These are phyloP conservation scores for Colletotrichum sp. DNA, from an alignment of 2,329 filamentous ascomycete species.

Conservation along the genomic window DNA sequence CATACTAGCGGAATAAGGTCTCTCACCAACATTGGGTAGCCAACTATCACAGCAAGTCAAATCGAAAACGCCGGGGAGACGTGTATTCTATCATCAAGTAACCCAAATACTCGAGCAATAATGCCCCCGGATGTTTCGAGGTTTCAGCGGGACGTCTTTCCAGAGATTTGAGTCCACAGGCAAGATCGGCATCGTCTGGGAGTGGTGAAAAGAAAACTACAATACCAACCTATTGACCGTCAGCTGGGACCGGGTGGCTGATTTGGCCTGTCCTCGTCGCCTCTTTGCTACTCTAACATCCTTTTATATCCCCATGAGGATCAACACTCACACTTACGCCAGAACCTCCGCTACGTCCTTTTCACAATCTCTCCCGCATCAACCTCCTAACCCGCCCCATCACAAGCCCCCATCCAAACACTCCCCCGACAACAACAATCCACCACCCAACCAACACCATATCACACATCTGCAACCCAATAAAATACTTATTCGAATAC, in stretches of 20 bases:
- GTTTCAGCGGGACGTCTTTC: too few relatives aligned
- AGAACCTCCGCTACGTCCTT: not conserved
- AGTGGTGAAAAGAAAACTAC: too few relatives aligned
- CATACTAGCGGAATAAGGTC: accelerated
- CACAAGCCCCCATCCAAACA: not conserved
- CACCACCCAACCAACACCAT: slow-evolving; percentile 32
- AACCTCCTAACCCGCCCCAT: not conserved
- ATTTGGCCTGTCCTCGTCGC: too few relatives aligned
- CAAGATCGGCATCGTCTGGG: not conserved
- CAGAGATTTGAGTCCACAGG: too few relatives aligned
- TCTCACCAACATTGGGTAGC: accelerated
- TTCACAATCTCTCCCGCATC: too few relatives aligned
- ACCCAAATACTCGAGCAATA: too few relatives aligned
- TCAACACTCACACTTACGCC: not conserved
- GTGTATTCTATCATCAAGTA: too few relatives aligned
- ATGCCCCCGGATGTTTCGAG: not conserved
- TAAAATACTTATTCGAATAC: slow-evolving; percentile 41
- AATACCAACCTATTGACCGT: too few relatives aligned
- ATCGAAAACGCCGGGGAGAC: too few relatives aligned
- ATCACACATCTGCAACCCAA: slow-evolving; percentile 41
- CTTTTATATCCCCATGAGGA: not conserved
- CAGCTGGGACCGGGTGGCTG: too few relatives aligned
- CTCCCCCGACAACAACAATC: slow-evolving; percentile 1
- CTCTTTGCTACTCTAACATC: too few relatives aligned
- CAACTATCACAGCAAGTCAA: accelerated